Evolutionary conservation across 768 basidiomycete species (phyloP).

Genomic region (Russula sp.): DNA sequence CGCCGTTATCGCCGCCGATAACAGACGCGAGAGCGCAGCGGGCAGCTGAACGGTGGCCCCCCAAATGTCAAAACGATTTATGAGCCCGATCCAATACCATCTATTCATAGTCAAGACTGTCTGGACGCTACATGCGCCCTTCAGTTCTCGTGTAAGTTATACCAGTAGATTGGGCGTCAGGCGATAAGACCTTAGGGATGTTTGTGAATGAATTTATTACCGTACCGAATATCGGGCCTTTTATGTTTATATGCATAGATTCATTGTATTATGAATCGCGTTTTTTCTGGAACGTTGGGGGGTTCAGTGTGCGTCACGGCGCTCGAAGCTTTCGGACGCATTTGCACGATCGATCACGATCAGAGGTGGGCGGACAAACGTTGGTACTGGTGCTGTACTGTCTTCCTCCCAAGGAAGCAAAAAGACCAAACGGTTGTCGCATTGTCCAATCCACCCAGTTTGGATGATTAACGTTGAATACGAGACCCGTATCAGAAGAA

Average conservation of each 20-base stretch:
- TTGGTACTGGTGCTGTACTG: no score
- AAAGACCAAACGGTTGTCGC: not conserved
- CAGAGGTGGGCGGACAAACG: not conserved
- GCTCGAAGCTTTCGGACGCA: not conserved
- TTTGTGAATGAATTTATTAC: conserved; percentile 3
- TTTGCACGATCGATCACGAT: not conserved
- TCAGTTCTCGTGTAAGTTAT: conserved; percentile 9
- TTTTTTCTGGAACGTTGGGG: not conserved
- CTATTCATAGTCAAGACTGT: not conserved
- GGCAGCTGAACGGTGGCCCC: conserved; percentile 13
- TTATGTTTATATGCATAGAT: conserved; percentile 20
- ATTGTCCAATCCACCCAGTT: not conserved
- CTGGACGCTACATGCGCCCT: not conserved
- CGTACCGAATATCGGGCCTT: conserved; percentile 10
- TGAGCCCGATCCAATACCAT: not conserved
- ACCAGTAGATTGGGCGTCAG: conserved; percentile 11
- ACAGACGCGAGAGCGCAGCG: conserved; percentile 41
- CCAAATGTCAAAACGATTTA: not conserved
- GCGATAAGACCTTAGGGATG: not conserved
- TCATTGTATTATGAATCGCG: not conserved
- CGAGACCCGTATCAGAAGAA: not conserved
- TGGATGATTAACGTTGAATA: not conserved
- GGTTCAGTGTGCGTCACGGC: not conserved
- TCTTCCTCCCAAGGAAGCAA: not conserved
- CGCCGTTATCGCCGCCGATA: conserved; percentile 45